Evolutionary conservation across 2,329 filamentous ascomycete species (phyloP).

Genomic region (Calonectria pauciramosa): DNA sequence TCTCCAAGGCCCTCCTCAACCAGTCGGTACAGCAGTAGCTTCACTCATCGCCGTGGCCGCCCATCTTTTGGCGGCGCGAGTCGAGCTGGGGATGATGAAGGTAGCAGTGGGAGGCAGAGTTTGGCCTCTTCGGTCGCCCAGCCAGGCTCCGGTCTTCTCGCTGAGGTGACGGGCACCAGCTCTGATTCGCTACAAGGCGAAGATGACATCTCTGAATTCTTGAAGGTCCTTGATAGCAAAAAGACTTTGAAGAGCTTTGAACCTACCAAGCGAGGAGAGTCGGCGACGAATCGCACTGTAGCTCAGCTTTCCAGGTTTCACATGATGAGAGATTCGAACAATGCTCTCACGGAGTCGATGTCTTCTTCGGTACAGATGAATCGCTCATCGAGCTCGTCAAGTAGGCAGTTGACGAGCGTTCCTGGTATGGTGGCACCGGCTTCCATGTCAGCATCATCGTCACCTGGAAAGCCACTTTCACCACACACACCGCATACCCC

Average conservation of each 20-base stretch:
- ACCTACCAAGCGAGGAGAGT: constrained; percentile 74
- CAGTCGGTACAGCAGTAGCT: constrained; percentile 94
- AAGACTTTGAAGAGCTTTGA: constrained; percentile 90
- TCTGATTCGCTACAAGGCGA: constrained; percentile 80
- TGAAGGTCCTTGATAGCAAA: constrained; percentile 88
- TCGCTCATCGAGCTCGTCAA: constrained; percentile 82
- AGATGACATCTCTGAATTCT: constrained; percentile 92
- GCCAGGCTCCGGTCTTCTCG: constrained; percentile 84
- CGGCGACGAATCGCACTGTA: constrained; percentile 80
- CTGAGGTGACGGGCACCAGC: constrained; percentile 76
- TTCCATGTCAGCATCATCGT: constrained; percentile 87
- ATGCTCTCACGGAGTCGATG: constrained; percentile 91
- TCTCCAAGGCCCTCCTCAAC: constrained; percentile 85
- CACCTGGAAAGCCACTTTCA: constrained; percentile 89
- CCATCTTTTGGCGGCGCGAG: constrained; percentile 82
- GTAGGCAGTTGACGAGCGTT: constrained; percentile 70
- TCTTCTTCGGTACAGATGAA: constrained; percentile 90
- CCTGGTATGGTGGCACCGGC: constrained; percentile 79
- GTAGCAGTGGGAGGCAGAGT: constrained; percentile 85
- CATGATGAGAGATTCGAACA: constrained; percentile 89
- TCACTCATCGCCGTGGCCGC: constrained; percentile 85
- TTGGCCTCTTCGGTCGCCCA: constrained; percentile 77
- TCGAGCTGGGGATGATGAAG: constrained; percentile 76
- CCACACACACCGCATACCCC: constrained; percentile 94
- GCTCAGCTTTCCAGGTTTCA: constrained; percentile 89